Base-by-base conservation (phyloP, 208 protist genomes). In the Lotmaria passim region DNA sequence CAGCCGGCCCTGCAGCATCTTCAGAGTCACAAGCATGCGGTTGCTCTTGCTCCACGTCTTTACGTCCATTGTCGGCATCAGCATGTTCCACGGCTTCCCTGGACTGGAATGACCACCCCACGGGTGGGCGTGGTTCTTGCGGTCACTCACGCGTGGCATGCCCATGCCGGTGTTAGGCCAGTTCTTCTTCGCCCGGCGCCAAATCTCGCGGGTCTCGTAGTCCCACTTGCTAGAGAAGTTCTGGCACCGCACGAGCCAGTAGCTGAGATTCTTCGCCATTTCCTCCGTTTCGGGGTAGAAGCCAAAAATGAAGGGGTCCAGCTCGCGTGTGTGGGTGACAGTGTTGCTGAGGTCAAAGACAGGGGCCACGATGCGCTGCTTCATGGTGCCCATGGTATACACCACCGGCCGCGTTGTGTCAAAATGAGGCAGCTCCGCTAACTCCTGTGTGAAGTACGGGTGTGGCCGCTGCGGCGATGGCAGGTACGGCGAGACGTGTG, bases 141-240 rank as follows among this genome's bases (percentile, higher is more conserved):
- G 77, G 65, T 95, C 78, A 46, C 90, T 81, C n/a, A 92, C 90
- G 33, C 93, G 88, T 11, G 88, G 57, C 88, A 97, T 93, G 59
- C 93, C 93, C 81, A 93, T 93, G 28, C 93, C 93, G n/a, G 93
- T 95, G 68, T 93, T 94, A 5, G 93, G 89, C 90, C 93, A 97
- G 61, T 97, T 95, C 69, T 97, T 97, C 77, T 94, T 94, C 19
- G 90, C 88, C 59, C 86, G 86, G 33, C 90, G 78, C 87, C 89
- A 97, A 69, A 97, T 94, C 72, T 97, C 93, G 0, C 90, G 87
- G 28, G 74, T 89, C 52, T 95, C 88, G 72, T 94, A 94, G 63
- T 97, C 93, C 89, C 90, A 97, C 74, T 86, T 85, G 75, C 85
- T 86, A n/a, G 82, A 83, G 68, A 89, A 97, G 69, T 95, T 95